Evolutionary conservation across 2,329 filamentous ascomycete genomes (phyloP).

Genomic region (Cladosporium sp.): DNA sequence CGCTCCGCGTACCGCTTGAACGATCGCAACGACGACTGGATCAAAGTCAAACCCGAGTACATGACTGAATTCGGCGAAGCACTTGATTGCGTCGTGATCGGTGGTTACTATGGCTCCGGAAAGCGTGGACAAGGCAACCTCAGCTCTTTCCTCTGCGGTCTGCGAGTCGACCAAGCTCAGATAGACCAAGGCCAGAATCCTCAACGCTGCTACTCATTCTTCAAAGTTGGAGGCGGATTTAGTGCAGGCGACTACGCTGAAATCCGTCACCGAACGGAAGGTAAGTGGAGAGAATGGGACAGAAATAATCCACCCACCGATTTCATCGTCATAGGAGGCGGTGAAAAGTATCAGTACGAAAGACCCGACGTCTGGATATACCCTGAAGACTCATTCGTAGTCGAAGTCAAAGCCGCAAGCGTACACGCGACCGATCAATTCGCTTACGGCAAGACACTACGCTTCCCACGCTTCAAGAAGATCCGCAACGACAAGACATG

Average conservation of each 20-base stretch:
- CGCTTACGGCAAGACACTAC: conserved; percentile 68
- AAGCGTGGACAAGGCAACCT: conserved; percentile 69
- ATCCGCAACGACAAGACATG: conserved; percentile 80
- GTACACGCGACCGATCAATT: conserved; percentile 74
- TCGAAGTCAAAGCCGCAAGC: conserved; percentile 84
- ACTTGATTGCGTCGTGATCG: conserved; percentile 83
- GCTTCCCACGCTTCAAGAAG: conserved; percentile 85
- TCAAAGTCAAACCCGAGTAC: conserved; percentile 98
- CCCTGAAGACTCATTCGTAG: conserved; percentile 78
- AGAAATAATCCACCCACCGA: conserved; percentile 67
- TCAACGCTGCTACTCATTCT: conserved; percentile 88
- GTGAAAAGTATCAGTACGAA: conserved; percentile 65
- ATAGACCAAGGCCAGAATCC: conserved; percentile 49
- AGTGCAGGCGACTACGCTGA: conserved; percentile 77
- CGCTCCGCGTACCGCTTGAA: conserved; percentile 81
- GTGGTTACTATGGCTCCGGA: conserved; percentile 88
- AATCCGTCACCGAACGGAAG: conserved; percentile 78
- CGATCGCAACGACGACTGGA: conserved; percentile 90
- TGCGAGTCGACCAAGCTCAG: conserved; percentile 70
- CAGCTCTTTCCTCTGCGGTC: conserved; percentile 84
- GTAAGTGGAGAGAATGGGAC: conserved; percentile 89
- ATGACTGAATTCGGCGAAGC: conserved; percentile 95
- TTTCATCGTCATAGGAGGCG: conserved; percentile 77
- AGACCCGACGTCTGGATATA: conserved; percentile 90
- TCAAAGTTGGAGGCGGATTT: conserved; percentile 95